Conservation (phyloP, 2,329 filamentous ascomycete genomes). For the Aspergillus fumigatiaffinis region DNA sequence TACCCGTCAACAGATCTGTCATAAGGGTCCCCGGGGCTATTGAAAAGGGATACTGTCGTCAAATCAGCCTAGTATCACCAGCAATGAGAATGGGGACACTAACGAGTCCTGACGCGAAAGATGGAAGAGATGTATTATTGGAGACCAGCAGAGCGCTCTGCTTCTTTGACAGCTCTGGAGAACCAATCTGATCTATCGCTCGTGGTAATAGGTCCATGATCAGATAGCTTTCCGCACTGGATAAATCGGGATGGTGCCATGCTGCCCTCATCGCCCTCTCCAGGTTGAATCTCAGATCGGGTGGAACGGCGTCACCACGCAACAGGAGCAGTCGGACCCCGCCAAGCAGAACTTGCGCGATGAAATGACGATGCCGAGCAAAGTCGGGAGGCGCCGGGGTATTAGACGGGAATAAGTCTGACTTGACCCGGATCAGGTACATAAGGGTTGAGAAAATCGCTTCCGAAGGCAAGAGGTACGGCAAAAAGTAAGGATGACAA, state of each 20-base stretch:
- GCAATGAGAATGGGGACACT: constrained; percentile 3
- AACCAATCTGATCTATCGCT: constrained; percentile 25
- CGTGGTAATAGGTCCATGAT: constrained; percentile 28
- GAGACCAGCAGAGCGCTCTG: constrained; percentile 7
- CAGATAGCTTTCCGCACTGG: constrained; percentile 29
- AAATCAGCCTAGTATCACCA: constrained; percentile 5
- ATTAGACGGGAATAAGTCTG: constrained; percentile 26
- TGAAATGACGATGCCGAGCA: constrained; percentile 15
- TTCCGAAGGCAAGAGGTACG: constrained; percentile 29
- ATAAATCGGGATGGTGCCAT: constrained; percentile 31
- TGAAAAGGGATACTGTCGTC: constrained; percentile 29
- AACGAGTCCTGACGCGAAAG: constrained; percentile 28
- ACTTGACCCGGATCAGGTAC: constrained; percentile 32
- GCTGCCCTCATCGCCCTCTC: constrained; percentile 29
- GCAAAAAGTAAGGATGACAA: constrained; percentile 26
- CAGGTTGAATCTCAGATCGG: constrained; percentile 27
- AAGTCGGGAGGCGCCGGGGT: constrained; percentile 20
- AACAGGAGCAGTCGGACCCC: constrained; percentile 32
- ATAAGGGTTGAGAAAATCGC: constrained; percentile 32
- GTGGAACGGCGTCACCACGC: constrained; percentile 22
- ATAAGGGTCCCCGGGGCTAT: constrained; percentile 22
- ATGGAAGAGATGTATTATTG: constrained; percentile 22
- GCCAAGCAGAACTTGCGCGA: constrained; percentile 28
- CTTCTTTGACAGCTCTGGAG: constrained; percentile 6
- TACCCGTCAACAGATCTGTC: constrained; percentile 16